Conservation (phyloP, 352 stramenopile genomes). For the Globisporangium paddicum region DNA sequence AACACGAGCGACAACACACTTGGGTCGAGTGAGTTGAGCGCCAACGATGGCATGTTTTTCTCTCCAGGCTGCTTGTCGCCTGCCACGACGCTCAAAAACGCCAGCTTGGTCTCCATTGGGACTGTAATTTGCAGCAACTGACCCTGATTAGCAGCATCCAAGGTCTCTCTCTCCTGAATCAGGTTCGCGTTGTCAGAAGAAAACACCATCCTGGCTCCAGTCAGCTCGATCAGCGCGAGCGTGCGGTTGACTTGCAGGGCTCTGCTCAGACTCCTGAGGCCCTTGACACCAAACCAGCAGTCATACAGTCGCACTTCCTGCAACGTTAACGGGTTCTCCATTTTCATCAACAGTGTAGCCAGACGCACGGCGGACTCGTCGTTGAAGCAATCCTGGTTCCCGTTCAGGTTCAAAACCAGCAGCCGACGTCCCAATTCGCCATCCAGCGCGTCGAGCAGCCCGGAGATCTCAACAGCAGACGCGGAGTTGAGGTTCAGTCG, state of each 20-base stretch:
- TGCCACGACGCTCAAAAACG: background rate
- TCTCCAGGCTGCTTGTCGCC: background rate
- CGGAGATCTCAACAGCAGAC: background rate
- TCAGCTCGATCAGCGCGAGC: background rate
- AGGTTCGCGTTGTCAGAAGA: background rate
- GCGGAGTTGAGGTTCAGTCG: background rate
- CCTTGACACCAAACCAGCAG: background rate
- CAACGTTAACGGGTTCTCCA: background rate
- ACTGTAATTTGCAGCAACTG: background rate
- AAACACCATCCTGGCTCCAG: background rate
- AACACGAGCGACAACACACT: background rate
- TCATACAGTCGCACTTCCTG: background rate
- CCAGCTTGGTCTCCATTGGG: background rate
- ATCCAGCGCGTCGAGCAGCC: background rate
- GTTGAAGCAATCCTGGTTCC: background rate
- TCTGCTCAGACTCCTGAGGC: background rate
- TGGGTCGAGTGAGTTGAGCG: background rate
- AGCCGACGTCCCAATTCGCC: background rate
- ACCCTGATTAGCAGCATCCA: background rate
- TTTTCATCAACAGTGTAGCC: background rate
- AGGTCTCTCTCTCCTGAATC: background rate
- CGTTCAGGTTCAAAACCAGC: background rate
- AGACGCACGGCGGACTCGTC: background rate
- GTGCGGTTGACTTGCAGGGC: constrained; percentile 1
- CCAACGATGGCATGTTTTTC: no score